phyloP scores from a whole-genome alignment of 768 basidiomycete species.

The Agaricus blazei region DNA sequence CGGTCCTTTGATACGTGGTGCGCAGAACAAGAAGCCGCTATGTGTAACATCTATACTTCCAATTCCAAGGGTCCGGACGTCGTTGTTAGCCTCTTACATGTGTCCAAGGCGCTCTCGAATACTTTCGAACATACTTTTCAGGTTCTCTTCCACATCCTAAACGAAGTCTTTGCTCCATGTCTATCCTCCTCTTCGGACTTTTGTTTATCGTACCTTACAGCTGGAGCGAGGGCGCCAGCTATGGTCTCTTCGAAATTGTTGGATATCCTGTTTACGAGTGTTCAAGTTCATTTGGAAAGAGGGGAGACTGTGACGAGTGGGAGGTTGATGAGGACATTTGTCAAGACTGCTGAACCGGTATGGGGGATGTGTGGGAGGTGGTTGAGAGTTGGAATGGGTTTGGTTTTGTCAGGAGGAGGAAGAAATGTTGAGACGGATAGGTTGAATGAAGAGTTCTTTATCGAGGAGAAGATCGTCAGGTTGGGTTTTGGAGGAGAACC shows the following conservation, averaged over 20 bases:
- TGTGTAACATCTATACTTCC: conserved; percentile 37
- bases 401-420: conserved; percentile 21
- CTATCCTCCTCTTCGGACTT: conserved; percentile 18
- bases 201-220: conserved; percentile 17
- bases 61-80: conserved; percentile 13
- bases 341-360: conserved; percentile 58
- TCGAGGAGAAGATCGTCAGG: conserved; percentile 63
- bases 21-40: conserved; percentile 58
- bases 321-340: conserved; percentile 60
- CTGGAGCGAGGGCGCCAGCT: conserved; percentile 37
- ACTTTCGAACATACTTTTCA: conserved; percentile 54
- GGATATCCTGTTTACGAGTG: conserved; percentile 52
- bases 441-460: conserved; percentile 76
- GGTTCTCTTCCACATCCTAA: conserved; percentile 48
- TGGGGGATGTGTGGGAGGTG: conserved; percentile 73
- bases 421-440: conserved; percentile 23
- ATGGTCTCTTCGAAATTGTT: conserved; percentile 53
- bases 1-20: conserved; percentile 65
- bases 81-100: conserved; percentile 62
- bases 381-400: conserved; percentile 69
- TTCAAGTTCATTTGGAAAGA: conserved; percentile 55
- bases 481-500: conserved; percentile 28
- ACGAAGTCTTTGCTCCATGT: conserved; percentile 24
- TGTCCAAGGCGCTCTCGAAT: conserved; percentile 55
- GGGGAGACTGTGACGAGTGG: conserved; percentile 49